Base-by-base conservation (phyloP, 169 alveolate species). In the Theileria sp. region DNA sequence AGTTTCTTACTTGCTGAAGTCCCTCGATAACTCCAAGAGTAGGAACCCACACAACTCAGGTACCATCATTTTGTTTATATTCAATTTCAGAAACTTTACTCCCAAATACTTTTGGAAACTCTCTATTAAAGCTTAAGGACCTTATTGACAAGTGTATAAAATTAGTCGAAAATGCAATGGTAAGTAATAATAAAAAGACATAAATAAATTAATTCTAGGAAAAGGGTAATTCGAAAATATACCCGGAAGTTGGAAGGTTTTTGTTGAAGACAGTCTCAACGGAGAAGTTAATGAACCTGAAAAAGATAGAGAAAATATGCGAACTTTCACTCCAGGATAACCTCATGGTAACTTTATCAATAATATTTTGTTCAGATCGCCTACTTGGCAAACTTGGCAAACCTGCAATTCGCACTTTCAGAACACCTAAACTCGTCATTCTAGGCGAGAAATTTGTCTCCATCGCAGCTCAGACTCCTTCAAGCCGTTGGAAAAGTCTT, bases 261-360 rank as follows among this genome's bases (percentile, higher is more conserved):
- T 86, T 94, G 66, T 86, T 90, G 61, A 87, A 91, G 70, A 93
- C 92, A 28, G 76, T 92, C 32, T 86, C 93, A 50, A 81, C 88
- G 17, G 95, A 91, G 68, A 64, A 93, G 21, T 83, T 89, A 19
- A 74, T 87, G 28, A 86, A 89, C 19, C 61, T 87, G 75, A 92
- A 92, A 67, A 82, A 80, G 76, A 81, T 92, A 70, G 96, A 94
- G 81, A 85, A 92, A 34, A 78, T 92, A 61, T 92, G 95, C 67
- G 95, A 93, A 75, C 87, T 86, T 72, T 84, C 94, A 28, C 81
- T 94, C 71, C 96, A 94, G 87, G 97, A 94, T 69, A 91, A 90
- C 84, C 84, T 94, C 69, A 92, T 94, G 96, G 88, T 81, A 49
- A 65, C 13, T 26, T 8, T 71, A 30, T 64, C 9, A 1, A 66